A percentile compares a stretch with the other conserved stretches of the same genome.
phyloP scores from a whole-genome alignment of 164 flowering plant genomes.

The Magnolia kwangsiensis region DNA sequence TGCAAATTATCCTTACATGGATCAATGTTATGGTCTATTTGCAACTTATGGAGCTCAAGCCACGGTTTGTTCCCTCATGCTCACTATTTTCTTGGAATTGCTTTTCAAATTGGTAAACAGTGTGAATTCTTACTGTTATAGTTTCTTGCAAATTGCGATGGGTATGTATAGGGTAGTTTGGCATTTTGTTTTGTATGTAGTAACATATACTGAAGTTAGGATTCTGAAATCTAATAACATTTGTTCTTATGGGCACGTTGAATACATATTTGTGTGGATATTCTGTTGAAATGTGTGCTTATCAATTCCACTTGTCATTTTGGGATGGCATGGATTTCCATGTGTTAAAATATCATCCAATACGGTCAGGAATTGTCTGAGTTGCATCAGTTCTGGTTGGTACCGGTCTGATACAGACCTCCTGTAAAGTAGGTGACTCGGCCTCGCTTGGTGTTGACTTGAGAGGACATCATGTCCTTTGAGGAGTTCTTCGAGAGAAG shows the following conservation, averaged over 20 bases:
- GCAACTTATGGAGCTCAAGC: constrained; percentile 59
- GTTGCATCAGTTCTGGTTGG: no score
- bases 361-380: no score
- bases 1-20: constrained; percentile 51
- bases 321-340: no score
- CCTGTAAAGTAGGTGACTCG: no score
- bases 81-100: background rate
- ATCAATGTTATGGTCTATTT: constrained; percentile 54
- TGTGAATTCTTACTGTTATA: background rate
- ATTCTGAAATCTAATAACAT: background rate
- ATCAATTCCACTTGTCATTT: no score
- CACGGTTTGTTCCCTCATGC: constrained; percentile 33
- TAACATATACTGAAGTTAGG: background rate
- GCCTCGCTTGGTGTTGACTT: no score
- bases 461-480: no score
- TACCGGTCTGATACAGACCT: no score
- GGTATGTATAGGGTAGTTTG: background rate
- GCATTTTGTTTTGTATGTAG: background rate
- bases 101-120: background rate
- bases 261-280: no score
- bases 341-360: no score
- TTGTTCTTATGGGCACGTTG: background rate
- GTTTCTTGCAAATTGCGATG: background rate
- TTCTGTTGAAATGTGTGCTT: no score
- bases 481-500: no score